Base-by-base conservation (phyloP, 129 eudicot species). In the Daucus carota region DNA sequence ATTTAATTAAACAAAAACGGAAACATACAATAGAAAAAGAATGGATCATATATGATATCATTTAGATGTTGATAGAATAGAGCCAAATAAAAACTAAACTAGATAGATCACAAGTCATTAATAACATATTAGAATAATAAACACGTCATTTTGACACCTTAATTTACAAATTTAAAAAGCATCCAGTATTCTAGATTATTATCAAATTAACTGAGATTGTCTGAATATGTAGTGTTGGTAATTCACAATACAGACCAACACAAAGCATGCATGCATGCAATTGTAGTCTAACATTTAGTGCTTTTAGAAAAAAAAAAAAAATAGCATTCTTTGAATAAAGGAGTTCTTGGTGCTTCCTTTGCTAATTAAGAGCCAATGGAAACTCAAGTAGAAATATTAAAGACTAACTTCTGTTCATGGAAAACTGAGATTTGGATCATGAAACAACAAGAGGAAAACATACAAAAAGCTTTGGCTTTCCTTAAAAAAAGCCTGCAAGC, bases 371-470 rank as follows among this genome's bases (percentile, higher is more conserved):
- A 22, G 32, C 34, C 36, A 66, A 82, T 66, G 85, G 85, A 77
- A 54, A 12, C 66, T 29, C 13, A 29, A 18, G 38, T 77, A 7
- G 69, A 73, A 67, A 28, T 29, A 36, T 15, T 82, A 33, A 34
- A 50, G 65, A 66, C 29, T 40, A 66, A 77, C 66, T 10, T 62
- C 5, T 46, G 60, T 34, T 57, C 50, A 38, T 63, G 75, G 78
- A 75, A 77, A 82, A 33, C 45, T 5, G 18, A 77, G 57, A 66
- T 31, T 42, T 48, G n/a, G 65, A 65, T 77, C 47, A 34, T 77
- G 65, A 82, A 82, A 82, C 59, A 82, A 50, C 59, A 81, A 48
- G 75, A 66, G 50, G 75, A 77, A 26, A 65, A 20, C 75, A 82
- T 41, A 43, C 41, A 32, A 40, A 42, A 65, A 43, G 60, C 75